Evolutionary conservation across 352 stramenopile species (phyloP), one percentile per base, ranked within the genome.

Genomic region (Pythium rhizo-oryzae): DNA sequence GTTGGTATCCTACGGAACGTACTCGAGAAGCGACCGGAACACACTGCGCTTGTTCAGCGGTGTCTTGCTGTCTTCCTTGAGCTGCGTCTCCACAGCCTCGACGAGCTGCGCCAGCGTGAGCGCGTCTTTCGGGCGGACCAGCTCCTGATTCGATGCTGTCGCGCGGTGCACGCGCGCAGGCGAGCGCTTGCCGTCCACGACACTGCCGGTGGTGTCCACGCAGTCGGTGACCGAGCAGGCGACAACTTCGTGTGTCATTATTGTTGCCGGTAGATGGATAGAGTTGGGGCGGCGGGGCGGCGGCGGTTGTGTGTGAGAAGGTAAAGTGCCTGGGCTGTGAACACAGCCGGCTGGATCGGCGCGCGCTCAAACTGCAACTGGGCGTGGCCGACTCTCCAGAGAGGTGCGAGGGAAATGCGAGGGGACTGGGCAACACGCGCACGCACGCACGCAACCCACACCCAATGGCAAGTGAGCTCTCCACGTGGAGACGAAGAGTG

Each of bases 21-120:
- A 86, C 78, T 86, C 71, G 28, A 86, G 65, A 13, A 86, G 60
- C 50, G 54, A 67, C 12, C 72, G 74, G 24, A 86, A 76, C 4
- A 75, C 65, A 3, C 49, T 66, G 25, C 62, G 66, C 71, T 89
- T 89, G 53, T 81, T 69, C 24, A 84, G 33, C 12, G 77, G 66
- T 39, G 74, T 72, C 46, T 64, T 58, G 52, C 47, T 70, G 9
- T 71, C 65, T 16, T 70, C 43, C 24, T 84, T 80, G 30, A 85
- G 63, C 37, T 83, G 57, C 24, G 55, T 68, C 25, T 89, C 76
- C 23, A 86, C 62, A 24, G 76, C 69, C 24, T 79, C 78, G 15
- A 89, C 76, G 33, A 89, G 73, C 65, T 87, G 39, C 46, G 65
- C 30, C 12, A 87, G 69, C 25, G 60, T 71, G 18, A 85, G 62